Evolutionary conservation across 1,139 yeast species (phyloP).

Genomic region (Debaryomyces subglobosus): DNA sequence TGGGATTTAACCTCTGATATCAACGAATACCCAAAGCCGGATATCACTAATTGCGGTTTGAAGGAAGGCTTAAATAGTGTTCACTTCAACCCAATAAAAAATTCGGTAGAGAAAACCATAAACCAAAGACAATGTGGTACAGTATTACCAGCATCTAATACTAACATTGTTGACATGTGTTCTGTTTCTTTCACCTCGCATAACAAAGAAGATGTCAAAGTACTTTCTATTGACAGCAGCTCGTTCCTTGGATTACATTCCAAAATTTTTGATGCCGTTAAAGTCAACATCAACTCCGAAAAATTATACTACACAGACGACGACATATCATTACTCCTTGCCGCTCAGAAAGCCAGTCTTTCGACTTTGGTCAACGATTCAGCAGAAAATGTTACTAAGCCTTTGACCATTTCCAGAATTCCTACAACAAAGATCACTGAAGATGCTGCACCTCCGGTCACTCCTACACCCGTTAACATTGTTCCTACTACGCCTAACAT

Average conservation of each 20-base stretch:
- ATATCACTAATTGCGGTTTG: constrained; percentile 42
- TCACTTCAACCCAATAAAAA: constrained; percentile 34
- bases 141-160: constrained; percentile 57
- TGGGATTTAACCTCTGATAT: constrained; percentile 61
- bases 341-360: constrained; percentile 14
- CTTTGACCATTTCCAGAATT: constrained; percentile 28
- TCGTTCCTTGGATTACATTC: constrained; percentile 60
- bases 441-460: not conserved
- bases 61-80: constrained; percentile 52
- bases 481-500: constrained; percentile 1
- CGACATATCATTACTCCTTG: constrained; percentile 32
- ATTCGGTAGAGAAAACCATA: constrained; percentile 32
- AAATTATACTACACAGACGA: constrained; percentile 37
- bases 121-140: constrained; percentile 64
- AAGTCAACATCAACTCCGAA: constrained; percentile 22
- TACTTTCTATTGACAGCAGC: constrained; percentile 56
- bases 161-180: constrained; percentile 47
- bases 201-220: constrained; percentile 34
- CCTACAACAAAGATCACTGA: constrained; percentile 12
- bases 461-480: not conserved
- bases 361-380: constrained; percentile 31
- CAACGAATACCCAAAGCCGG: constrained; percentile 15
- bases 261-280: constrained; percentile 39
- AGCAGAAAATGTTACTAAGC: constrained; percentile 21
- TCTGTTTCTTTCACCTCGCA: constrained; percentile 31